Conservation (phyloP, 441 rosid genomes). For the Erysimum cheiri region DNA sequence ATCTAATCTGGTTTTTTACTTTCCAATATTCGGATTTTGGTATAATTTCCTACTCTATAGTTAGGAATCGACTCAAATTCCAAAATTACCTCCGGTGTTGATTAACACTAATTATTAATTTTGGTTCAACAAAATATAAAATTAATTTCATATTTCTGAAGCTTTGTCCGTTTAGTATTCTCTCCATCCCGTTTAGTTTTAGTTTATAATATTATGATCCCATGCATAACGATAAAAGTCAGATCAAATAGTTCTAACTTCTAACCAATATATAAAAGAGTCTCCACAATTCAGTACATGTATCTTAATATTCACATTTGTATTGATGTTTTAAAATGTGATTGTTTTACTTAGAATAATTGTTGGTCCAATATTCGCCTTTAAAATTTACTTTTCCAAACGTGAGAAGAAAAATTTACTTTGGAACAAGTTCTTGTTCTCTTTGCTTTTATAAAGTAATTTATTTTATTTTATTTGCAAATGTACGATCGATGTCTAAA, state of each 20-base stretch:
- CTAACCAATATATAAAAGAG: neutral
- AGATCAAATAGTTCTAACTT: neutral
- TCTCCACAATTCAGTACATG: conserved; percentile 5
- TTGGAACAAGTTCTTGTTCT: conserved; percentile 39
- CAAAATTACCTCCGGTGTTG: neutral
- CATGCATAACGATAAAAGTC: neutral
- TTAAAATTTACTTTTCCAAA: conserved; percentile 22
- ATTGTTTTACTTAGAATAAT: neutral
- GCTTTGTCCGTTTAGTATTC: neutral
- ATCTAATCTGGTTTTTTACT: conserved; percentile 20
- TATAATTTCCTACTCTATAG: neutral
- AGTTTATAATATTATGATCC: neutral
- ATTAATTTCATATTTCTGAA: neutral
- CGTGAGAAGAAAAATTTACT: conserved; percentile 26
- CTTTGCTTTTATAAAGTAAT: conserved; percentile 34
- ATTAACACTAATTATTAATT: neutral
- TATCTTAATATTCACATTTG: conserved; percentile 9
- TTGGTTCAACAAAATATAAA: conserved; percentile 4
- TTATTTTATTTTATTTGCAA: neutral
- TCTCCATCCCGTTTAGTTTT: neutral
- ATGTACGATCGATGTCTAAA: conserved; percentile 10
- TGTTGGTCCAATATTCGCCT: conserved; percentile 34
- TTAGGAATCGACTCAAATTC: neutral
- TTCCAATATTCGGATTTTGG: conserved; percentile 15
- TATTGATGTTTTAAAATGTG: neutral